Percentiles rank a stretch among this genome's conserved stretches.
phyloP scores from a whole-genome alignment of 2,329 filamentous ascomycete species.

The Fusarium coffeatum region DNA sequence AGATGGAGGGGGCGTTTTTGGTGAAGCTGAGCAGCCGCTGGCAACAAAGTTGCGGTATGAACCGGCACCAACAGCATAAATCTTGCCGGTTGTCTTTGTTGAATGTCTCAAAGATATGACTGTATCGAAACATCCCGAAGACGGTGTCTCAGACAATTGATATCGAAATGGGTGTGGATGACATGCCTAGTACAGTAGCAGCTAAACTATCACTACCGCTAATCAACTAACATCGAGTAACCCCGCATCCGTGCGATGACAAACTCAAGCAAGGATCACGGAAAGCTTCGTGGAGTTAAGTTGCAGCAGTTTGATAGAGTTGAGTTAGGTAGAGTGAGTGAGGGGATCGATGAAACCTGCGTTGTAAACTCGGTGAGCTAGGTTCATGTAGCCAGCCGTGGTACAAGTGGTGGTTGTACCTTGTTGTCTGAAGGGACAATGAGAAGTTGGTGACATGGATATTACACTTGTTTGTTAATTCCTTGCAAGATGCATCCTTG shows the following conservation, averaged over 20 bases:
- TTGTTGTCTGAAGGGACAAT: slow-evolving; percentile 17
- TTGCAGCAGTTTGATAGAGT: neutral
- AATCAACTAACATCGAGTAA: slow-evolving; percentile 39
- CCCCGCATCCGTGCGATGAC: slow-evolving; percentile 37
- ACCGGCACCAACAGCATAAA: slow-evolving; percentile 19
- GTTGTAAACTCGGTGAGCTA: slow-evolving; percentile 34
- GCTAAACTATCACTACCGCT: neutral
- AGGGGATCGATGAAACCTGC: slow-evolving; percentile 23
- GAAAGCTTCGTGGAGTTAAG: slow-evolving; percentile 4
- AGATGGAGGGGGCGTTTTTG: slow-evolving; percentile 25
- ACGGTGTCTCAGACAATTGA: slow-evolving; percentile 22
- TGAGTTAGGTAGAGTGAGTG: neutral
- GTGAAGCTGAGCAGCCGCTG: neutral
- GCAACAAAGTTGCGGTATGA: slow-evolving; percentile 33
- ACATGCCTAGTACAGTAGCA: slow-evolving; percentile 33
- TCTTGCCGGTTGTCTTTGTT: neutral
- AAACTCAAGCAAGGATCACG: slow-evolving; percentile 35
- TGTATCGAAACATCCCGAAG: slow-evolving; percentile 30
- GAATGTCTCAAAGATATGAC: slow-evolving; percentile 8
- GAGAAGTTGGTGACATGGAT: slow-evolving; percentile 34
- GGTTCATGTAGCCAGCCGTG: slow-evolving; percentile 19
- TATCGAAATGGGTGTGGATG: slow-evolving; percentile 17
- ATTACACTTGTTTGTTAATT: slow-evolving; percentile 24
- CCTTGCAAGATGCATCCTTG: slow-evolving; percentile 19
- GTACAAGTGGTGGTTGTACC: slow-evolving; percentile 39